Percentiles rank a stretch among this genome's conserved stretches.
These are phyloP conservation scores for Tetracentron sinense DNA, from an alignment of 164 flowering plant species.

Conservation along the genomic window DNA sequence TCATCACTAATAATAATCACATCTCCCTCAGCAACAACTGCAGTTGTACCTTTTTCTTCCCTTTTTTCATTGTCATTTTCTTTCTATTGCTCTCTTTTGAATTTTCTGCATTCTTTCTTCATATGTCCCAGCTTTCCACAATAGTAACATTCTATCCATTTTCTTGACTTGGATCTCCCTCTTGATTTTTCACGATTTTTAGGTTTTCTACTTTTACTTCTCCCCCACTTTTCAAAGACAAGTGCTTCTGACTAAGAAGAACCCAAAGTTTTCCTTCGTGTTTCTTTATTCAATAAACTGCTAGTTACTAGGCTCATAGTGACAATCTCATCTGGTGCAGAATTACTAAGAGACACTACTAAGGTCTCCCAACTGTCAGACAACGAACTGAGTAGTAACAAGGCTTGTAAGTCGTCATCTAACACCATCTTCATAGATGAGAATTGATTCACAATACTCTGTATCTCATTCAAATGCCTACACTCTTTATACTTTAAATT, in stretches of 20 bases:
- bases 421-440: not conserved
- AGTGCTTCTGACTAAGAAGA: not conserved
- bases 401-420: conserved; percentile 2
- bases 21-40: not conserved
- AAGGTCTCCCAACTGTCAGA: conserved; percentile 7
- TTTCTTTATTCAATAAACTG: not conserved
- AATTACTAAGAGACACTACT: conserved; percentile 2
- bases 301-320: not conserved
- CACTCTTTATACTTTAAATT: not conserved
- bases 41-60: not conserved
- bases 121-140: conserved; percentile 4
- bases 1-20: not conserved
- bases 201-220: not conserved
- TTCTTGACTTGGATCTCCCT: not conserved
- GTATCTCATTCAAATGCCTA: not conserved
- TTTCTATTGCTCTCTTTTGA: no score
- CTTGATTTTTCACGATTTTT: not conserved
- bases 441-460: not conserved
- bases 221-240: not conserved
- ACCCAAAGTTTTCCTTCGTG: not conserved
- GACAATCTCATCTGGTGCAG: not conserved
- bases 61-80: no score
- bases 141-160: not conserved
- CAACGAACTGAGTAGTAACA: conserved; percentile 3
- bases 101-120: no score